Evolutionary conservation across 108 stramenopile genomes (phyloP), one percentile per base, ranked within the genome.

Genomic region (Cyclotella distinguenda): DNA sequence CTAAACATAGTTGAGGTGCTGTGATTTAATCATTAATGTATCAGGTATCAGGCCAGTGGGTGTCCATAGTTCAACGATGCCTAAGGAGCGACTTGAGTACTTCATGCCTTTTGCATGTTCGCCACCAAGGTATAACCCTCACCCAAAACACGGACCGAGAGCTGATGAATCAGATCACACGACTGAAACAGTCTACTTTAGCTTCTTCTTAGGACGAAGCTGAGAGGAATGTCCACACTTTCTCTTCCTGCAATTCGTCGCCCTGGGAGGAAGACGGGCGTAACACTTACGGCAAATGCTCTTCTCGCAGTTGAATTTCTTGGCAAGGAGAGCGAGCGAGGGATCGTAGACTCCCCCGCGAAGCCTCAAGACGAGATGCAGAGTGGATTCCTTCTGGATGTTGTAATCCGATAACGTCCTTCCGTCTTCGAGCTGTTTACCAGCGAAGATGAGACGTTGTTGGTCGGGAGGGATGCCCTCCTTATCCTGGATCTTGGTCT

Each of bases 241-340:
- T 95, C 97, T 99, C 97, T 99, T 99, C 70, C 99, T 92, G 93
- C 99, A 99, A 86, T 99, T 99, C 53, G 85, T 97, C 56, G 99
- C 99, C 54, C 93, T 94, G 26, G 99, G 98, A 13, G 99, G 99
- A 56, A 99, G 96, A 76, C 99, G 95, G 31, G 99, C 99, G 74
- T 99, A 99, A 89, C 99, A 99, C 82, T 95, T 97, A 63, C 96
- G 90, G 86, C 96, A 97, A 68, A 97, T 86, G 66, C 82, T 75
- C 94, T 98, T 99, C 62, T 99, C 98, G 77, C 97, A 97, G 88
- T 99, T 99, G 95, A 74, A 99, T 82, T 86, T 84, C 84, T 95
- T 97, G 71, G 99, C 99, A 47, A 99, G 77, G 57, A 98, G 80
- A 48, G 99, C 99, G 55, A 99, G 85, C n/a, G 98, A 82, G 50